A percentile compares a stretch with the other conserved stretches of the same genome.
These are phyloP conservation scores for Xylaria digitata DNA, from an alignment of 2,329 filamentous ascomycete genomes.

Conservation along the genomic window DNA sequence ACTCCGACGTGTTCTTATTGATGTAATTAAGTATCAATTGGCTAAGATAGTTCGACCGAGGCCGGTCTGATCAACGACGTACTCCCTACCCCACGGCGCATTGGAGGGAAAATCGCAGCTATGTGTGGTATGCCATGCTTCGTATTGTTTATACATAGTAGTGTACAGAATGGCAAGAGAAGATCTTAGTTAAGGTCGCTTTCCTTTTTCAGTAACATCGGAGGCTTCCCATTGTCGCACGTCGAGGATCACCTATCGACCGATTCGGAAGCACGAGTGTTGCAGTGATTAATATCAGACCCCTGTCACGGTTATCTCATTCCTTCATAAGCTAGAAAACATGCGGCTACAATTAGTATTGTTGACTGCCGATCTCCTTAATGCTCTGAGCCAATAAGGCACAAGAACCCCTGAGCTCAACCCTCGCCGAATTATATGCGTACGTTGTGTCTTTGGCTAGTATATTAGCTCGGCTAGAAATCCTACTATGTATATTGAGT, in stretches of 20 bases:
- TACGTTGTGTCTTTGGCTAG: conserved; percentile 22
- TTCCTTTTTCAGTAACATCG: conserved; percentile 19
- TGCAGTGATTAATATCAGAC: conserved; percentile 28
- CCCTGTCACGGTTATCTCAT: conserved; percentile 30
- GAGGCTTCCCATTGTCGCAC: conserved; percentile 2
- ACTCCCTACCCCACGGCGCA: too few relatives aligned
- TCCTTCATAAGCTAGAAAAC: conserved; percentile 17
- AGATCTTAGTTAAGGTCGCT: neutral
- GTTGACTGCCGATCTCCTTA: conserved; percentile 34
- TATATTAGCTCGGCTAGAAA: conserved; percentile 11
- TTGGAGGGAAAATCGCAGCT: too few relatives aligned
- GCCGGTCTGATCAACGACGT: too few relatives aligned
- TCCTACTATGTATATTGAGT: conserved; percentile 15
- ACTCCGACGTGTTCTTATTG: neutral
- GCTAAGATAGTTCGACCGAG: too few relatives aligned
- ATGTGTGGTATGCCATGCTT: too few relatives aligned
- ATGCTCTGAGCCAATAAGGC: conserved; percentile 26
- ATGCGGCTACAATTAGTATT: conserved; percentile 32
- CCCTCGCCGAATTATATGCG: conserved; percentile 11
- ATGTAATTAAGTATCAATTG: neutral
- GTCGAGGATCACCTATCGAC: conserved; percentile 11
- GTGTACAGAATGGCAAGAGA: too few relatives aligned
- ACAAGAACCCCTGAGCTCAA: conserved; percentile 22
- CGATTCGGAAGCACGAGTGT: conserved; percentile 15
- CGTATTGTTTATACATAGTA: too few relatives aligned